These are phyloP conservation scores for Claviceps sp. DNA, from an alignment of 2,329 filamentous ascomycete genomes.

Conservation along the genomic window DNA sequence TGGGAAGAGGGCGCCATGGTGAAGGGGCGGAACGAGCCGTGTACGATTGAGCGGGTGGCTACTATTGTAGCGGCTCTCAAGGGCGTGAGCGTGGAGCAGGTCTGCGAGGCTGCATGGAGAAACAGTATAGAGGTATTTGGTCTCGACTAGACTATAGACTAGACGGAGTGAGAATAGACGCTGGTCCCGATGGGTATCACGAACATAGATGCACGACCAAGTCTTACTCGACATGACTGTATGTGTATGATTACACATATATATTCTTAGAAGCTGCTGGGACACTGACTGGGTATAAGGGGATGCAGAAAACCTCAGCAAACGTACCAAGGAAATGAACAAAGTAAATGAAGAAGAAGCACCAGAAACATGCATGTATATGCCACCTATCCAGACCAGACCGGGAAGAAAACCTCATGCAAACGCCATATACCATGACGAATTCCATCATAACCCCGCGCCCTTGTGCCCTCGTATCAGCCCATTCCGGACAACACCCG, in stretches of 20 bases:
- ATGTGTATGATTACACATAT: background rate
- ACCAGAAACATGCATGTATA: slow-evolving; percentile 3
- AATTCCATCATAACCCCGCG: slow-evolving; percentile 32
- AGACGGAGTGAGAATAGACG: slow-evolving; percentile 5
- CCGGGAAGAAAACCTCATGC: background rate
- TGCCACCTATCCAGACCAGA: slow-evolving; percentile 6
- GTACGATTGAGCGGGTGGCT: slow-evolving; percentile 75
- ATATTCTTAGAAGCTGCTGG: slow-evolving; percentile 15
- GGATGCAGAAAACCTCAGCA: background rate
- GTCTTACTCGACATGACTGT: slow-evolving; percentile 1
- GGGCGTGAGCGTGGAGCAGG: slow-evolving; percentile 62
- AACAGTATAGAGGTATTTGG: slow-evolving; percentile 75
- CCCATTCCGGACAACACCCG: slow-evolving; percentile 55
- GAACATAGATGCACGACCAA: background rate
- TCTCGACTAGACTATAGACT: slow-evolving; percentile 27
- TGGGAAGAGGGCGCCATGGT: slow-evolving; percentile 81
- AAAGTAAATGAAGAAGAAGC: background rate
- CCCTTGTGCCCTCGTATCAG: slow-evolving; percentile 47
- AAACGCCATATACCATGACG: slow-evolving; percentile 6
- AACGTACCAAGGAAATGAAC: too few relatives aligned
- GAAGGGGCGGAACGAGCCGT: slow-evolving; percentile 90
- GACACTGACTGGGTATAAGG: slow-evolving; percentile 5
- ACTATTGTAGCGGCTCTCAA: slow-evolving; percentile 80
- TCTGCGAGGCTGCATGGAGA: slow-evolving; percentile 73
- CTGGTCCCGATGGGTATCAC: background rate